A percentile compares a stretch with the other conserved stretches of the same genome.
Evolutionary conservation across 768 basidiomycete species (phyloP).

Genomic region (Suillus weaverae): DNA sequence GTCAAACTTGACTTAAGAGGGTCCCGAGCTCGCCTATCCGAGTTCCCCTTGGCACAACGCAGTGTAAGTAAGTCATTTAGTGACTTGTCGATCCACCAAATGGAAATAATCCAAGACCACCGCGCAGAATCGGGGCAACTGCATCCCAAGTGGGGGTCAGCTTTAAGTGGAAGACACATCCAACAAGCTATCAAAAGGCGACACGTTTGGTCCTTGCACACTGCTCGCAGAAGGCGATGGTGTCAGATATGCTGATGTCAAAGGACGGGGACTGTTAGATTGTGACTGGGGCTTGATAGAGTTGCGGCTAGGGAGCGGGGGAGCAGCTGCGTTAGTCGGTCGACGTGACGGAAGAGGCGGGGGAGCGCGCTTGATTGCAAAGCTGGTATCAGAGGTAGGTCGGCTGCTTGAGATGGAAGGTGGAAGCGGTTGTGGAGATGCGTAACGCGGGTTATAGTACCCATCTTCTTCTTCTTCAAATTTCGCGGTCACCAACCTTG

Average conservation of each 20-base stretch:
- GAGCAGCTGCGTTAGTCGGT: conserved; percentile 31
- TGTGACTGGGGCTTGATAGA: conserved; percentile 21
- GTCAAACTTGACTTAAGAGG: background rate
- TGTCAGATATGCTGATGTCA: conserved; percentile 24
- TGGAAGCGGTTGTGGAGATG: conserved; percentile 9
- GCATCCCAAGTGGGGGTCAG: background rate
- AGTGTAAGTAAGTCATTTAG: background rate
- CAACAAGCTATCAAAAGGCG: conserved; percentile 65
- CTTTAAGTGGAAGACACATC: conserved; percentile 37
- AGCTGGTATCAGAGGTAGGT: conserved; percentile 22
- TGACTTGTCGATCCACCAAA: background rate
- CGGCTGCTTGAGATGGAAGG: conserved; percentile 24
- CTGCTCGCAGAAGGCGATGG: conserved; percentile 38
- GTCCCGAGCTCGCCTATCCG: background rate
- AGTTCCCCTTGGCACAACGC: background rate
- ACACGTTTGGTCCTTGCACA: conserved; percentile 42
- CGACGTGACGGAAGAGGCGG: conserved; percentile 70
- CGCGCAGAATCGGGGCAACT: background rate
- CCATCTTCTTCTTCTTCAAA: conserved; percentile 24
- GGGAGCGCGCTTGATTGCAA: conserved; percentile 47
- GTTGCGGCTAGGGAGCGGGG: conserved; percentile 50
- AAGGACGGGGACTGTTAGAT: conserved; percentile 20
- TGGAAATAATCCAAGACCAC: background rate
- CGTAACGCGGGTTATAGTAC: conserved; percentile 21
- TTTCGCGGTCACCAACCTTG: conserved; percentile 31